phyloP scores from a whole-genome alignment of 2,329 filamentous ascomycete genomes.

The Colletotrichum plurivorum region DNA sequence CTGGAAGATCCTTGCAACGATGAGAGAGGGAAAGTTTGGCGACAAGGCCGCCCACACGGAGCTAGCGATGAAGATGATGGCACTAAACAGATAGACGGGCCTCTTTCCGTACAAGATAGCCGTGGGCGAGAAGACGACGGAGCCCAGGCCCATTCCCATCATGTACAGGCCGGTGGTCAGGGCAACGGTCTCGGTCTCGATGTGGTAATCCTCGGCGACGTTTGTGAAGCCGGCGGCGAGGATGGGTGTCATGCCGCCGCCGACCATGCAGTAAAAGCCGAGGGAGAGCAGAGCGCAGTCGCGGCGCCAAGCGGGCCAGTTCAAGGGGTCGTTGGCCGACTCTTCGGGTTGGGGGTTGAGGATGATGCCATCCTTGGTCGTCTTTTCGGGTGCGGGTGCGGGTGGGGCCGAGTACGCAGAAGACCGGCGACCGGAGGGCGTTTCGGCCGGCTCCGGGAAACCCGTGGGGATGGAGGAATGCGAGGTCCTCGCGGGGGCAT shows the following conservation, averaged over 20 bases:
- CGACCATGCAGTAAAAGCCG: constrained; percentile 93
- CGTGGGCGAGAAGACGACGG: constrained; percentile 87
- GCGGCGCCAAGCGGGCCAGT: constrained; percentile 88
- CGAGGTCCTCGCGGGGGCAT: constrained; percentile 70
- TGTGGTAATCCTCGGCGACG: constrained; percentile 75
- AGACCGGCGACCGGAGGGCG: constrained; percentile 31
- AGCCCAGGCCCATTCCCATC: constrained; percentile 91
- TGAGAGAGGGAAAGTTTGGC: constrained; percentile 82
- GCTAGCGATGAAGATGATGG: constrained; percentile 82
- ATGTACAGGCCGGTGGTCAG: constrained; percentile 94
- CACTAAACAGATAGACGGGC: constrained; percentile 86
- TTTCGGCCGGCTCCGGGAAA: constrained; percentile 45
- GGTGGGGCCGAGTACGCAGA: constrained; percentile 30
- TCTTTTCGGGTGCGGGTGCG: constrained; percentile 72
- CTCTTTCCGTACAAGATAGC: constrained; percentile 93
- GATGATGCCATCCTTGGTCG: constrained; percentile 87
- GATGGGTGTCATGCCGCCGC: constrained; percentile 92
- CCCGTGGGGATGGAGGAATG: constrained; percentile 69
- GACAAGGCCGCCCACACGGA: constrained; percentile 90
- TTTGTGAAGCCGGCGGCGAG: constrained; percentile 91
- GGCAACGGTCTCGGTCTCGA: constrained; percentile 81
- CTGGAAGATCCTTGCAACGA: constrained; percentile 87
- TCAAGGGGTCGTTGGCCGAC: constrained; percentile 89
- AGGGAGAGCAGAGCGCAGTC: constrained; percentile 85
- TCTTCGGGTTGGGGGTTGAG: constrained; percentile 94